These are phyloP conservation scores for Verticillium dahliae DNA, from an alignment of 2,329 filamentous ascomycete species.

Conservation along the genomic window DNA sequence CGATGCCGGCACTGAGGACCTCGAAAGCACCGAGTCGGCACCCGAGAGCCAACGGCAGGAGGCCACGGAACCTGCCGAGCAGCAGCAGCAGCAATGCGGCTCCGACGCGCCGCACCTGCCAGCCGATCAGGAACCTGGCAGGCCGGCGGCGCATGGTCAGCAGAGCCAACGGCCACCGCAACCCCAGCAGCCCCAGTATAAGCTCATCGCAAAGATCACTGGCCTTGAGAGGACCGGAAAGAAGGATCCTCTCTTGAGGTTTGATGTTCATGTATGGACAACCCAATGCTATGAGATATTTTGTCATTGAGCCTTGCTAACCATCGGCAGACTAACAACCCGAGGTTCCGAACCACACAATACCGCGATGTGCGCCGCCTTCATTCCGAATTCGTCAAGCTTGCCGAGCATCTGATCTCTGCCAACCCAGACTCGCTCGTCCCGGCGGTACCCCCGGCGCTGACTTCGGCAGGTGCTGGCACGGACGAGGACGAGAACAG, in stretches of 20 bases:
- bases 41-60: conserved; percentile 9
- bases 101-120: conserved; percentile 15
- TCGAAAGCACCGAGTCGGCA: conserved; percentile 20
- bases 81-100: conserved; percentile 12
- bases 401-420: conserved; percentile 92
- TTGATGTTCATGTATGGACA: conserved; percentile 83
- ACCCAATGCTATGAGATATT: neutral
- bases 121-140: conserved; percentile 14
- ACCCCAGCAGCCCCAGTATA: conserved; percentile 62
- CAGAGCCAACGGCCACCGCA: conserved; percentile 47
- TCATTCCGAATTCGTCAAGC: conserved; percentile 92
- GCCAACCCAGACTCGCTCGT: conserved; percentile 96
- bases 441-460: conserved; percentile 87
- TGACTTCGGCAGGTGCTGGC: conserved; percentile 88
- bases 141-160: conserved; percentile 6
- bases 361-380: conserved; percentile 95
- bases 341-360: conserved; percentile 93
- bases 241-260: conserved; percentile 90
- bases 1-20: conserved; percentile 23
- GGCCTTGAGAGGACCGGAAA: conserved; percentile 87
- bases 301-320: neutral
- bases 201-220: conserved; percentile 90
- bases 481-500: conserved; percentile 92
- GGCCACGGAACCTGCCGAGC: conserved; percentile 3
- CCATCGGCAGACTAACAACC: conserved; percentile 81